Evolutionary conservation across 2,329 filamentous ascomycete genomes (phyloP).

Genomic region (Colletotrichum agaves): DNA sequence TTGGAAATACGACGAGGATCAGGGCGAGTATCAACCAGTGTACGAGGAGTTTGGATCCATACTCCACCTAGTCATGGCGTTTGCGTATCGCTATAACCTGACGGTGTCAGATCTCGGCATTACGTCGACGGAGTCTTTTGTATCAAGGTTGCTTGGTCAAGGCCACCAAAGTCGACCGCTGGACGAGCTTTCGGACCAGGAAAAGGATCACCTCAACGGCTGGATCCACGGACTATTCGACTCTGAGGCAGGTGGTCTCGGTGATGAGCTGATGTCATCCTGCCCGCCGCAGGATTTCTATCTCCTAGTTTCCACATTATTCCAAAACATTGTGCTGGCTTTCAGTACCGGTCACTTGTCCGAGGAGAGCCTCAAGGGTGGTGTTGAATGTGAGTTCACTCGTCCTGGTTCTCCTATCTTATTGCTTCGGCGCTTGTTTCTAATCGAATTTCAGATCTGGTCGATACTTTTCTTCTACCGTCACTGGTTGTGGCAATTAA

Average conservation of each 20-base stretch:
- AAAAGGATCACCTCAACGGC: slow-evolving; percentile 73
- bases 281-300: slow-evolving; percentile 88
- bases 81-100: slow-evolving; percentile 80
- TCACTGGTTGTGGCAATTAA: slow-evolving; percentile 78
- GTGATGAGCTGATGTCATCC: slow-evolving; percentile 83
- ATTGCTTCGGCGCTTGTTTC: slow-evolving; percentile 3
- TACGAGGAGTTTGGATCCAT: slow-evolving; percentile 89
- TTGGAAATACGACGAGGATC: slow-evolving; percentile 85
- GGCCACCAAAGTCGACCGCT: slow-evolving; percentile 67
- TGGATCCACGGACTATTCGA: slow-evolving; percentile 86
- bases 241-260: slow-evolving; percentile 76
- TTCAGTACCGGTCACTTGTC: slow-evolving; percentile 72
- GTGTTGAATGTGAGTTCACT: slow-evolving; percentile 74
- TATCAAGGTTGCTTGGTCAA: slow-evolving; percentile 72
- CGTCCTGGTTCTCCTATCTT: background rate
- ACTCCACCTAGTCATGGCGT: slow-evolving; percentile 76
- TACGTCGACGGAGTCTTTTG: slow-evolving; percentile 69
- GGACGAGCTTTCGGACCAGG: slow-evolving; percentile 71
- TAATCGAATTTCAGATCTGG: slow-evolving; percentile 65
- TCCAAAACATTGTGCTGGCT: slow-evolving; percentile 79
- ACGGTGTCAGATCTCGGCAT: slow-evolving; percentile 72
- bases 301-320: slow-evolving; percentile 78
- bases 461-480: slow-evolving; percentile 84
- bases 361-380: slow-evolving; percentile 77
- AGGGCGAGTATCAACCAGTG: slow-evolving; percentile 84